Evolutionary conservation across 306 rosid genomes (phyloP), one percentile per base, ranked within the genome.

Genomic region (Gastrolobium bilobum): DNA sequence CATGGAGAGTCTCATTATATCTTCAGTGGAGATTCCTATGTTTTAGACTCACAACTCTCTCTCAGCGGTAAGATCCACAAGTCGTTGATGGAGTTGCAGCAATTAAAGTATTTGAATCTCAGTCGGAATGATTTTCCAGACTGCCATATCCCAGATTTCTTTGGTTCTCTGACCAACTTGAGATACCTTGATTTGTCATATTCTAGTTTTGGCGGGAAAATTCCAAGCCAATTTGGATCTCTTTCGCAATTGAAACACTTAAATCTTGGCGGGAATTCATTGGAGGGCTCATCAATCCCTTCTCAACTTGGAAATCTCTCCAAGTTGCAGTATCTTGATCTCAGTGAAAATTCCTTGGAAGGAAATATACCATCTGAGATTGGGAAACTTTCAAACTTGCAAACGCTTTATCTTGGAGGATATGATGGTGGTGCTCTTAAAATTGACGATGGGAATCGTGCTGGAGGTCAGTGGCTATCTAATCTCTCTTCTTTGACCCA

Each of bases 401-500:
- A 69, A 0, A 3, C 53, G 14, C 85, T 84, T 33, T 4, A 33
- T 54, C 73, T 84, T 33, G 48, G 43, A 7, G 15, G 40, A 50
- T 6, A 0, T 10, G 0, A 1, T 20, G 26, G 4, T n/a, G 0
- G 2, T 10, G 43, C 20, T 68, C 74, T 73, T 2, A 39, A 76
- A 80, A 9, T 75, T 38, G 9, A 31, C 2, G 26, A 43, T 2
- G 4, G 1, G 33, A 40, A 60, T 37, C 5, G 11, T 2, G 48
- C 0, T 43, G 69, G 69, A 34, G 73, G 68, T 44, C 11, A 52
- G 13, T 84, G 82, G 84, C 2, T 79, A 3, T 68, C 78, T 29
- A 68, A 48, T 83, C 84, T 79, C 67, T 67, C 73, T 68, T 54
- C 54, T 79, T 75, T 84, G 54, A 68, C 75, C 5, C 68, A 75